Percentiles rank a stretch among this genome's conserved stretches.
Conservation (phyloP, 345 rosid genomes). For the Pistacia vera region DNA sequence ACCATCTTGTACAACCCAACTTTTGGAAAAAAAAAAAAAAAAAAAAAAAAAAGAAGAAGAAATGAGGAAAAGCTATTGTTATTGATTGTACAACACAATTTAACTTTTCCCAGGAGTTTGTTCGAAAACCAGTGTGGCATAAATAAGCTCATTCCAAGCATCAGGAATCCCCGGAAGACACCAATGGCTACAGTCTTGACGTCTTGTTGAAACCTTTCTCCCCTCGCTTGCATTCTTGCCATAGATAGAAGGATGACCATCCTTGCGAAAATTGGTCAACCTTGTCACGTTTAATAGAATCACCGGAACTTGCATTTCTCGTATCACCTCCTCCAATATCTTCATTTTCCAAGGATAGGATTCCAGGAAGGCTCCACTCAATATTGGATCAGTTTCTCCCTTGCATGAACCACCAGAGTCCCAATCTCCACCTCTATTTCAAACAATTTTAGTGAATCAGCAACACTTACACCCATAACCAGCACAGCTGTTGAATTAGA, state of each 20-base stretch:
- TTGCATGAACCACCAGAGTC: slow-evolving; percentile 91
- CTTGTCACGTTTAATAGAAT: slow-evolving; percentile 74
- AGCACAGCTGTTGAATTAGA: too few species aligned
- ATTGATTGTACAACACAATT: not conserved
- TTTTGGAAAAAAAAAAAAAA: too few species aligned
- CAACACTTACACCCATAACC: not conserved
- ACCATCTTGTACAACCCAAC: too few species aligned
- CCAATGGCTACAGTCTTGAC: slow-evolving; percentile 98
- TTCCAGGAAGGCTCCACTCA: slow-evolving; percentile 58
- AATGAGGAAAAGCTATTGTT: not conserved
- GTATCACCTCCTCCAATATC: slow-evolving; percentile 79
- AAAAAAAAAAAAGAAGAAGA: too few species aligned
- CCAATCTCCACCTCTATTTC: slow-evolving; percentile 93
- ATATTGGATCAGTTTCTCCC: slow-evolving; percentile 73
- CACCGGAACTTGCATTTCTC: slow-evolving; percentile 57
- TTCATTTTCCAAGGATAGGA: slow-evolving; percentile 85
- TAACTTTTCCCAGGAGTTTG: slow-evolving; percentile 22
- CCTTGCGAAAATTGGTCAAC: slow-evolving; percentile 89
- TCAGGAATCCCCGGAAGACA: slow-evolving; percentile 96
- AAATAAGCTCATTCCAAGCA: slow-evolving; percentile 92
- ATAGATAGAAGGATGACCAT: slow-evolving; percentile 84
- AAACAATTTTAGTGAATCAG: not conserved
- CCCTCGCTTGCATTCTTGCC: slow-evolving; percentile 55
- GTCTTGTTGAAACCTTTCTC: slow-evolving; percentile 40
- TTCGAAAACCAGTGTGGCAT: slow-evolving; percentile 55